Evolutionary conservation across 1,284 basidiomycete species (phyloP).

Genomic region (Coniophora puteana): DNA sequence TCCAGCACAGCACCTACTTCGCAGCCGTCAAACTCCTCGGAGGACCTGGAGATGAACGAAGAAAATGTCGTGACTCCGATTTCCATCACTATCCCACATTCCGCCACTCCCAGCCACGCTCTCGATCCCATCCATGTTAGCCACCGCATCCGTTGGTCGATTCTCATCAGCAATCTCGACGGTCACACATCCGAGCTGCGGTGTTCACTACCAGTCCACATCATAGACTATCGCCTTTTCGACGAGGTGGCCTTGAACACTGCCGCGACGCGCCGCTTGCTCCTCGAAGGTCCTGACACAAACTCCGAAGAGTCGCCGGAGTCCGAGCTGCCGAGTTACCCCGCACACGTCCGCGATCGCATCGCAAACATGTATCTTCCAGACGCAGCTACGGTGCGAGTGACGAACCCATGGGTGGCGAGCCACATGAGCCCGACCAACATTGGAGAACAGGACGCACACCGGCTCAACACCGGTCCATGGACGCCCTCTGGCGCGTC

Average conservation of each 20-base stretch:
- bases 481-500: conserved; percentile 26
- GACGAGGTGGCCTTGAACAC: conserved; percentile 74
- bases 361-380: conserved; percentile 78
- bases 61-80: conserved; percentile 48
- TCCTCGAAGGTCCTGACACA: conserved; percentile 37
- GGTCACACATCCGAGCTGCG: conserved; percentile 88
- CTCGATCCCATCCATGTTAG: conserved; percentile 70
- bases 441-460: conserved; percentile 8
- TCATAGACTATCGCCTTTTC: conserved; percentile 72
- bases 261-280: conserved; percentile 62
- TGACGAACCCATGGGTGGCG: conserved; percentile 59
- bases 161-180: conserved; percentile 80
- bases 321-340: conserved; percentile 81
- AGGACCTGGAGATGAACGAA: conserved; percentile 23
- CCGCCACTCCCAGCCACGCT: conserved; percentile 59
- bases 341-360: conserved; percentile 84
- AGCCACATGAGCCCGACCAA: conserved; percentile 33
- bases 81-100: conserved; percentile 43
- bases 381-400: conserved; percentile 60
- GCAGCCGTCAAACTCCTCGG: conserved; percentile 11
- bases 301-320: conserved; percentile 51
- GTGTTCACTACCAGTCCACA: conserved; percentile 83
- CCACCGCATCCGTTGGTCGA: conserved; percentile 75
- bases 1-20: conserved; percentile 5
- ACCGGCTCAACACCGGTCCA: conserved; percentile 13